Base-by-base conservation (phyloP, 108 stramenopile genomes). In the Fistulifera solaris region DNA sequence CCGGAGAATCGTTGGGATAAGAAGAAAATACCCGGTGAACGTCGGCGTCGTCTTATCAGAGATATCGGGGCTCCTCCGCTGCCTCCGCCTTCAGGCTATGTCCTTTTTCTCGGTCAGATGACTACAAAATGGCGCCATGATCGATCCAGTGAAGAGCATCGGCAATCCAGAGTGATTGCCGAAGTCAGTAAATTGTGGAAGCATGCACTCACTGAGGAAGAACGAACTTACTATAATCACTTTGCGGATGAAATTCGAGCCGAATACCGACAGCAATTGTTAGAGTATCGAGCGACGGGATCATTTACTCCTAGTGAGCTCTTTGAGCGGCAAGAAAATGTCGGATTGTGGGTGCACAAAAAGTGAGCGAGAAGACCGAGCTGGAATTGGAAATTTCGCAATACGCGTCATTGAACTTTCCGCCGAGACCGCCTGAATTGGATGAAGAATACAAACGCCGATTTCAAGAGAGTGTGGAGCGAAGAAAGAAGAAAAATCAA, bases 121-220 rank as follows among this genome's bases (percentile, higher is more conserved):
- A 92, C 90, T 10, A 69, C 71, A 27, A 92, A 92, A 49, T 61
- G 87, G 5, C 77, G 90, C 31, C 81, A 87, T 41, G 90, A 92
- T 58, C 80, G 85, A 59, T 83, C 90, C 6, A 52, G 83, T 51
- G 57, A 70, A 19, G 81, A 52, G 0, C 90, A 92, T 50, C 62
- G 76, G 68, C 90, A 92, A 66, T 53, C 70, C 50, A 56, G 52
- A 52, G 85, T 87, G 4, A 45, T 92, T 17, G 56, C 54, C n/a
- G 71, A 83, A 56, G 76, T 92, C 55, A 71, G 77, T 12, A 71
- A 66, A 54, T 59, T 86, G 41, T 92, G 90, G 90, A 62, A 68
- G 39, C 17, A 48, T 42, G 64, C 56, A 7, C 62, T 92, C 72
- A 40, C 72, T 0, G 68, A 77, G 15, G 64, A 48, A 0, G 80